These are phyloP conservation scores for Ophiocordyceps robertsii DNA, from an alignment of 2,329 filamentous ascomycete genomes.

Conservation along the genomic window DNA sequence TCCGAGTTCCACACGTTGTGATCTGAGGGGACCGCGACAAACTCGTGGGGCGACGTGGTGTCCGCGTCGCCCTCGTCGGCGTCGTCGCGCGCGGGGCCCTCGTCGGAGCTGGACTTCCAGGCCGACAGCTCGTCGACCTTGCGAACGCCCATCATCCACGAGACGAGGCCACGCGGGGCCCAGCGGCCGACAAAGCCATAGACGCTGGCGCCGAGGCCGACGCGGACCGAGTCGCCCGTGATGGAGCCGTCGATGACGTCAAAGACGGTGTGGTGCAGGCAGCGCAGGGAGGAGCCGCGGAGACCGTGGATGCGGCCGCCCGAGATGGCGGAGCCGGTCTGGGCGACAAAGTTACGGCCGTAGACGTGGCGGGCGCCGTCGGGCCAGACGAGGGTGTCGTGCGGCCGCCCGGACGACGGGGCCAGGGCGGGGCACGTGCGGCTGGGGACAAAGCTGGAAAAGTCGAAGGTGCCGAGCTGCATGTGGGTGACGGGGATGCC, in stretches of 20 bases:
- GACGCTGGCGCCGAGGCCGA: constrained; percentile 71
- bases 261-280: constrained; percentile 78
- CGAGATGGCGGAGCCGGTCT: constrained; percentile 40
- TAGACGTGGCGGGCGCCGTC: constrained; percentile 47
- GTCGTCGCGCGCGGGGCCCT: constrained; percentile 21
- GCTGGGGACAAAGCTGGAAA: constrained; percentile 48
- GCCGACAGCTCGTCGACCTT: constrained; percentile 42
- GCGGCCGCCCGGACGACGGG: constrained; percentile 24
- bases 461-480: constrained; percentile 84
- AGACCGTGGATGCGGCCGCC: constrained; percentile 43
- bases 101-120: constrained; percentile 34
- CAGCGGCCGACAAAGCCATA: constrained; percentile 79
- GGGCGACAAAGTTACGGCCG: constrained; percentile 45
- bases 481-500: constrained; percentile 73
- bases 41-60: constrained; percentile 26
- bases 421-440: constrained; percentile 11
- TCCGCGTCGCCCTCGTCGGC: constrained; percentile 19
- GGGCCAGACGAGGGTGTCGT: constrained; percentile 47
- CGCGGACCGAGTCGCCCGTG: constrained; percentile 52
- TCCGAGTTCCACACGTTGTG: constrained; percentile 27
- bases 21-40: constrained; percentile 33
- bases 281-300: constrained; percentile 58
- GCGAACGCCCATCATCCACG: constrained; percentile 82
- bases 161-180: constrained; percentile 65
- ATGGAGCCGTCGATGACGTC: constrained; percentile 65